Evolutionary conservation across 1,284 basidiomycete species (phyloP).

Genomic region (Microbotryum silenes-acaulis): DNA sequence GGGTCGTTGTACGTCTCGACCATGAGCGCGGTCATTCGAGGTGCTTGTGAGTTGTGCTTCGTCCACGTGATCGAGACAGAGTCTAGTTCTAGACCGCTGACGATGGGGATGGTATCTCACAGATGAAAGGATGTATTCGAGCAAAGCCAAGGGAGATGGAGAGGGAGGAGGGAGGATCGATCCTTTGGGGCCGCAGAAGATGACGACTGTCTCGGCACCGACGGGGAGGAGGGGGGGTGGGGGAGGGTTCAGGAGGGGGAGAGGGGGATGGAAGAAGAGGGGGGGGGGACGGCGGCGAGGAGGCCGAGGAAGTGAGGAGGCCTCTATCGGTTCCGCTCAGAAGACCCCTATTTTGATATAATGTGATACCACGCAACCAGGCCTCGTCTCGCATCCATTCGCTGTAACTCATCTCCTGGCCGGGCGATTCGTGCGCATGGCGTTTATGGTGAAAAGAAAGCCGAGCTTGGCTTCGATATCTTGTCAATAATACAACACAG

Average conservation of each 20-base stretch:
- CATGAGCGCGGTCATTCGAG: constrained; percentile 5
- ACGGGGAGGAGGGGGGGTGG: neutral
- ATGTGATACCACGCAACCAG: too few species aligned
- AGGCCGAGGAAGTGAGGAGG: too few species aligned
- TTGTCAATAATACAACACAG: constrained; percentile 72
- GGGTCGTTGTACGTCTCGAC: constrained; percentile 15
- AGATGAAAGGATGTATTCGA: constrained; percentile 6
- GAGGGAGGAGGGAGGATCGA: neutral
- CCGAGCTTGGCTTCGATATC: neutral
- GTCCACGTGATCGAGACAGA: neutral
- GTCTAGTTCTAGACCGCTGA: too few species aligned
- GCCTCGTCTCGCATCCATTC: too few species aligned
- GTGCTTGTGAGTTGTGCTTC: constrained; percentile 11
- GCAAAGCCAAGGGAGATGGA: neutral
- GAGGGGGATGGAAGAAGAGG: constrained; percentile 5
- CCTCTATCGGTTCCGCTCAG: too few species aligned
- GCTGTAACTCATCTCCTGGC: too few species aligned
- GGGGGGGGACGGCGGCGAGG: neutral
- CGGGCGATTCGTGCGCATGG: too few species aligned
- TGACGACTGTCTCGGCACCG: constrained; percentile 2
- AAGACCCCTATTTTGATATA: too few species aligned
- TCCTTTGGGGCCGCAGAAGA: constrained; percentile 2
- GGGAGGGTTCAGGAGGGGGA: constrained; percentile 1
- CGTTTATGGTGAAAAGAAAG: too few species aligned
- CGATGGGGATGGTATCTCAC: neutral